phyloP scores from a whole-genome alignment of 805 yeast genomes.

The Kuraishia piskuri region DNA sequence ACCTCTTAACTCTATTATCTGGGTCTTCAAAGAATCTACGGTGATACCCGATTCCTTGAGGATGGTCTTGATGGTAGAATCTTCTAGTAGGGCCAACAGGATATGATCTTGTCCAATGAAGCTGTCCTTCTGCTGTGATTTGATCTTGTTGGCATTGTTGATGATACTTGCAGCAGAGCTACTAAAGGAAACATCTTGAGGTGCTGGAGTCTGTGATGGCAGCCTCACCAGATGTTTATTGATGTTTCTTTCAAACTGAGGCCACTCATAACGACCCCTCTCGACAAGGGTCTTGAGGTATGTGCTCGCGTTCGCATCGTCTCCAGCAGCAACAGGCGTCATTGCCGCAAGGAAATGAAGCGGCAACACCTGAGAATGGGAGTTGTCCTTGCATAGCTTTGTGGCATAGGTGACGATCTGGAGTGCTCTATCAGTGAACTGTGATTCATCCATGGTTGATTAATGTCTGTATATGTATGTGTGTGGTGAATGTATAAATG shows the following conservation, averaged over 20 bases:
- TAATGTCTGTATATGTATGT: neutral
- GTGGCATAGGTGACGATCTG: constrained; percentile 72
- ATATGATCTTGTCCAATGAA: constrained; percentile 94
- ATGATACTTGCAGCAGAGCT: constrained; percentile 71
- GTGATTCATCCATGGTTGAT: constrained; percentile 51
- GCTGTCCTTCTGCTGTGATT: constrained; percentile 81
- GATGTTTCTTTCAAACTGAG: constrained; percentile 65
- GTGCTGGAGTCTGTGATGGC: constrained; percentile 87
- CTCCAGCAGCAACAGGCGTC: constrained; percentile 43
- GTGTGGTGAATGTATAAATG: neutral
- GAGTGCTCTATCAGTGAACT: constrained; percentile 91
- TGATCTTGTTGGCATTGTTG: constrained; percentile 66
- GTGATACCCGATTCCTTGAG: constrained; percentile 68
- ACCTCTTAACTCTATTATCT: constrained; percentile 78
- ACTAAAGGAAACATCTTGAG: constrained; percentile 69
- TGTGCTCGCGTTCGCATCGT: constrained; percentile 40
- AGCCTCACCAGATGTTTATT: constrained; percentile 75
- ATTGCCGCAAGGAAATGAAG: constrained; percentile 88
- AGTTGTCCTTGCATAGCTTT: constrained; percentile 74
- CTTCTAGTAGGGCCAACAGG: constrained; percentile 77
- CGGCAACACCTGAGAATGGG: constrained; percentile 80
- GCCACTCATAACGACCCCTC: constrained; percentile 85
- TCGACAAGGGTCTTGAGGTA: constrained; percentile 79
- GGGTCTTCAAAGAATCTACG: constrained; percentile 64
- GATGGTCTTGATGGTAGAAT: constrained; percentile 56